Base-by-base conservation (phyloP, 2,329 filamentous ascomycete genomes). In the Pseudogymnoascus sp. region DNA sequence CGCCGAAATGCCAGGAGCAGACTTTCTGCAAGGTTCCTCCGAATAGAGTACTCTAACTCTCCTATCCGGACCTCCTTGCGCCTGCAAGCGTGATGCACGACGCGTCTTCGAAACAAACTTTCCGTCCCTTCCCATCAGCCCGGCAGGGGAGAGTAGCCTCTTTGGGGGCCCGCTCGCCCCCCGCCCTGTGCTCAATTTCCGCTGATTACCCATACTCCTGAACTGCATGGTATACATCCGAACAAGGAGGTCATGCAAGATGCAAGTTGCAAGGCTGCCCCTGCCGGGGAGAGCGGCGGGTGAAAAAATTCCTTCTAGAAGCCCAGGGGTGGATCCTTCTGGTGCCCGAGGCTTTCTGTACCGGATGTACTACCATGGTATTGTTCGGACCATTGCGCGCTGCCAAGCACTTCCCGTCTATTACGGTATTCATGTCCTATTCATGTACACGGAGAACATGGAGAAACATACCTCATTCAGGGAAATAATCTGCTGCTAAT, bases 71-170 rank as follows among this genome's bases (percentile, higher is more conserved):
- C 45, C 45, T 52, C 45, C 45, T 33, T 31, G 45, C 45, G 45
- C 14, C 25, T 23, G n/a, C 45, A 55, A 55, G 45, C 25, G 25
- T 33, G n/a, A 55, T 33, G 45, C 45, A 55, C 45, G 25, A 55
- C 45, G 45, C 25, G 45, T 55, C 45, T 55, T 33, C 45, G 45
- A 55, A 55, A 55, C 45, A 55, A 55, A 55, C 45, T 55, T 55
- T 55, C 45, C 45, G 8, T 55, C 28, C 45, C 45, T 18, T 33
- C 25, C 45, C 45, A 55, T 55, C 45, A 55, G 45, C 45, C 45
- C 33, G 25, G 45, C 45, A 55, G 45, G 45, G 45, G n/a, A 55
- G 45, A 4, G 45, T 55, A 55, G 45, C 45, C 45, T 33, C 25
- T 33, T 55, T 55, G 25, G 25, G 40, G 45, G 45, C n/a, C 45